A percentile compares a stretch with the other conserved stretches of the same genome.
Conservation (phyloP, 352 stramenopile genomes). For the Plasmopara muralis region DNA sequence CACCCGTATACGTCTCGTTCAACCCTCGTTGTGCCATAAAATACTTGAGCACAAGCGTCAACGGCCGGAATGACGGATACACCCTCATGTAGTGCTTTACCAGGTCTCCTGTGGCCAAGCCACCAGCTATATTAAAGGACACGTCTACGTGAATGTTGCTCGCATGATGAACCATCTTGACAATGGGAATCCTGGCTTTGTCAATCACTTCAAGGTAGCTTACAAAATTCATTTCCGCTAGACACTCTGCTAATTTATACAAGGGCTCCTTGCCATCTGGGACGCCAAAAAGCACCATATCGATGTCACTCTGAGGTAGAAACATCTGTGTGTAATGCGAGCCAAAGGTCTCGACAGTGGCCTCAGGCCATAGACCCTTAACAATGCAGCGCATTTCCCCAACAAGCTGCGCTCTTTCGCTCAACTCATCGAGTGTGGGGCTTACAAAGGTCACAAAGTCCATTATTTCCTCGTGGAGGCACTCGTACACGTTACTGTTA, state of each 20-base stretch:
- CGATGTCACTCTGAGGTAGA: constrained; percentile 90
- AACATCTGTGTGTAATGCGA: constrained; percentile 91
- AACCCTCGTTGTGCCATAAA: constrained; percentile 90
- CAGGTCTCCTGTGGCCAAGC: constrained; percentile 79
- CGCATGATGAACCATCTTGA: constrained; percentile 92
- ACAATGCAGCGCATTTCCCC: constrained; percentile 65
- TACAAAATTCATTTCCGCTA: constrained; percentile 65
- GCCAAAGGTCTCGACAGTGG: constrained; percentile 87
- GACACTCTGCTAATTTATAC: constrained; percentile 43
- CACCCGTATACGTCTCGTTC: constrained; percentile 93
- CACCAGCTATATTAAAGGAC: constrained; percentile 86
- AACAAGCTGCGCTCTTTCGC: constrained; percentile 59
- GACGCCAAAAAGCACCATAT: constrained; percentile 88
- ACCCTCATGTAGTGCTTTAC: constrained; percentile 89
- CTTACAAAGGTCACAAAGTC: constrained; percentile 91
- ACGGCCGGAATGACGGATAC: constrained; percentile 87
- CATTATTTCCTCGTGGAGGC: constrained; percentile 95
- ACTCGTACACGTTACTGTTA: constrained; percentile 71
- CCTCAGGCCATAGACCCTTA: constrained; percentile 43
- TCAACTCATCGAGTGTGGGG: constrained; percentile 72
- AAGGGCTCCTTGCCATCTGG: constrained; percentile 46
- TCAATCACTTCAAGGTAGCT: constrained; percentile 93
- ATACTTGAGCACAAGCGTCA: constrained; percentile 94
- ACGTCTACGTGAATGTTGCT: constrained; percentile 90
- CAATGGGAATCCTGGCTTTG: constrained; percentile 92